phyloP scores from a whole-genome alignment of 495 filamentous ascomycete genomes.

The Corynascus novoguineensis region DNA sequence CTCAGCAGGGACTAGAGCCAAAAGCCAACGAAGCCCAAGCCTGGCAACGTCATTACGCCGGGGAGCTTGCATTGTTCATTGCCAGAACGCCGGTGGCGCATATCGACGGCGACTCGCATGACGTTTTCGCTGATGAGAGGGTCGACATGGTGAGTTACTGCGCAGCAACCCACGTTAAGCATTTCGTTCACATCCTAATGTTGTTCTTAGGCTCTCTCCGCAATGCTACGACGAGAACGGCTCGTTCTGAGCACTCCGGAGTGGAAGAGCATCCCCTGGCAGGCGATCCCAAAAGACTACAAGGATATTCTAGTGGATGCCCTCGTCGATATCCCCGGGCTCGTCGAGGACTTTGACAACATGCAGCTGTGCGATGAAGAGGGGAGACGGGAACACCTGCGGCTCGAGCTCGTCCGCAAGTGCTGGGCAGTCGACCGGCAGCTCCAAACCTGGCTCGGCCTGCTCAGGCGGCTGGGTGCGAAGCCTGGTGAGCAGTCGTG shows the following conservation, averaged over 20 bases:
- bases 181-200: neutral
- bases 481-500: neutral
- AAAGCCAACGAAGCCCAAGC: neutral
- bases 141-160: constrained; percentile 13
- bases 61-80: constrained; percentile 17
- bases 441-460: neutral
- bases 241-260: constrained; percentile 17
- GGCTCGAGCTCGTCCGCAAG: neutral
- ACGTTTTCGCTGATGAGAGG: constrained; percentile 20
- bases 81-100: constrained; percentile 14
- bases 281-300: constrained; percentile 17
- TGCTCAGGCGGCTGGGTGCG: neutral
- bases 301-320: constrained; percentile 26
- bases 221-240: constrained; percentile 15
- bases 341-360: constrained; percentile 20
- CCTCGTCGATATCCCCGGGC: constrained; percentile 21
- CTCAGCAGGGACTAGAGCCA: neutral
- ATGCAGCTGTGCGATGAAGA: constrained; percentile 14
- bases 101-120: constrained; percentile 8
- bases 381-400: neutral
- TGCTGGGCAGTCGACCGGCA: constrained; percentile 8
- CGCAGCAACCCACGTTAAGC: too few species aligned
- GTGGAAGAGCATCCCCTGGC: constrained; percentile 27
- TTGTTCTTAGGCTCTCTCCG: constrained; percentile 13
- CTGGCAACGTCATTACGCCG: constrained; percentile 15